phyloP scores from a whole-genome alignment of 2,329 filamentous ascomycete species.

The Epichloe aotearoae region DNA sequence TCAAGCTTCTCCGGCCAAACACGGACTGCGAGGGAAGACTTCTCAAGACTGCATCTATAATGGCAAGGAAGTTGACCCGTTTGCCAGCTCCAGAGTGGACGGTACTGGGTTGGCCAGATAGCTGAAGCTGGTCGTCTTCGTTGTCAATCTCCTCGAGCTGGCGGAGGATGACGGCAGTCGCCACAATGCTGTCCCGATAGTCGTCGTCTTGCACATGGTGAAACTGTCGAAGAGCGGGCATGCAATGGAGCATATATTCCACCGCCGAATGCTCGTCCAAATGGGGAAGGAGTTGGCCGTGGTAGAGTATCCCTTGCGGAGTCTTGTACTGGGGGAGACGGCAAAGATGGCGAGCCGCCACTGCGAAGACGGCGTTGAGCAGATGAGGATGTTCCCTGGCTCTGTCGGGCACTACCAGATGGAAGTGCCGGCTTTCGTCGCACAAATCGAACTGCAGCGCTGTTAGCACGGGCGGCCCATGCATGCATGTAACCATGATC shows the following conservation, averaged over 20 bases:
- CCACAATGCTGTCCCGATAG: slow-evolving; percentile 26
- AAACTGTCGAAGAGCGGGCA: slow-evolving; percentile 25
- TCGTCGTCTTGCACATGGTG: slow-evolving; percentile 24
- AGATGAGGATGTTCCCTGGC: slow-evolving; percentile 24
- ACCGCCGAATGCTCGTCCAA: slow-evolving; percentile 25
- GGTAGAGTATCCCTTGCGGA: slow-evolving; percentile 21
- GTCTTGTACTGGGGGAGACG: slow-evolving; percentile 26
- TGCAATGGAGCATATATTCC: slow-evolving; percentile 27
- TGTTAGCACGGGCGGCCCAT: not conserved
- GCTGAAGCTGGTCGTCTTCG: slow-evolving; percentile 16
- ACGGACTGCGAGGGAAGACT: slow-evolving; percentile 23
- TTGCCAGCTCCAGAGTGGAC: not conserved
- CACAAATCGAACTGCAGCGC: slow-evolving; percentile 23
- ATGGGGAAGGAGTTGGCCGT: slow-evolving; percentile 22
- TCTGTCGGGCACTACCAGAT: slow-evolving; percentile 22
- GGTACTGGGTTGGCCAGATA: not conserved
- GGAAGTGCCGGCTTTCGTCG: slow-evolving; percentile 26
- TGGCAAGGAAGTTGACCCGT: slow-evolving; percentile 26
- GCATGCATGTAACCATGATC: not conserved
- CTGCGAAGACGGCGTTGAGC: slow-evolving; percentile 27
- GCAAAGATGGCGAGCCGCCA: slow-evolving; percentile 25
- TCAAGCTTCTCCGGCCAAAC: slow-evolving; percentile 22
- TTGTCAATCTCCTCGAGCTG: slow-evolving; percentile 29
- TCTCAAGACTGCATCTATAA: slow-evolving; percentile 25
- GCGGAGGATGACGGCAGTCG: slow-evolving; percentile 26